phyloP scores from a whole-genome alignment of 2,329 filamentous ascomycete species.

The Neophaeococcomyces mojaviensis region DNA sequence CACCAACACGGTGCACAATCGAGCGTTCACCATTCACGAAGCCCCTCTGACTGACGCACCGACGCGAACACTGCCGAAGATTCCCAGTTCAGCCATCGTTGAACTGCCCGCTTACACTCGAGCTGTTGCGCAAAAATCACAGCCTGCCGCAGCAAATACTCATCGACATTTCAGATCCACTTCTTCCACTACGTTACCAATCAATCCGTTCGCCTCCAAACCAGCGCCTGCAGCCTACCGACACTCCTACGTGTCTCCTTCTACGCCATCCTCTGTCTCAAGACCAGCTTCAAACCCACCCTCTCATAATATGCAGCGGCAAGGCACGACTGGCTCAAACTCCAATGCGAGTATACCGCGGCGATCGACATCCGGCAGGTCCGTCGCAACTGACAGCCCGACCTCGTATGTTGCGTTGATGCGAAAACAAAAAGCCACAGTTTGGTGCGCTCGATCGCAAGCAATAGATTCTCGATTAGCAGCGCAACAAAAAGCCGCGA shows the following conservation, averaged over 20 bases:
- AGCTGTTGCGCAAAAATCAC: conserved; percentile 11
- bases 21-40: conserved; percentile 12
- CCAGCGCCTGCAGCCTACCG: neutral
- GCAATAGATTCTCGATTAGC: conserved; percentile 78
- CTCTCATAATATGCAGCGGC: conserved; percentile 20
- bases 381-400: conserved; percentile 20
- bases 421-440: conserved; percentile 92
- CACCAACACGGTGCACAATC: conserved; percentile 21
- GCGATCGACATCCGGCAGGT: conserved; percentile 23
- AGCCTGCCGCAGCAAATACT: conserved; percentile 13
- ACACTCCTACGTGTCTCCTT: conserved; percentile 4
- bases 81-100: conserved; percentile 10
- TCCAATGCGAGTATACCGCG: conserved; percentile 17
- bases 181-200: conserved; percentile 15
- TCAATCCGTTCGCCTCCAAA: conserved; percentile 6
- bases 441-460: conserved; percentile 94
- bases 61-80: conserved; percentile 10
- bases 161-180: conserved; percentile 19
- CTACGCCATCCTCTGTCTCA: conserved; percentile 8
- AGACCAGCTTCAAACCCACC: conserved; percentile 11
- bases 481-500: conserved; percentile 78
- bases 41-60: conserved; percentile 8
- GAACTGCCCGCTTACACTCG: conserved; percentile 15
- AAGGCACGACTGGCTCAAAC: conserved; percentile 18
- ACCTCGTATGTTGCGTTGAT: conserved; percentile 78